phyloP scores from a whole-genome alignment of 2,329 filamentous ascomycete genomes.

The Orbilia javanica region DNA sequence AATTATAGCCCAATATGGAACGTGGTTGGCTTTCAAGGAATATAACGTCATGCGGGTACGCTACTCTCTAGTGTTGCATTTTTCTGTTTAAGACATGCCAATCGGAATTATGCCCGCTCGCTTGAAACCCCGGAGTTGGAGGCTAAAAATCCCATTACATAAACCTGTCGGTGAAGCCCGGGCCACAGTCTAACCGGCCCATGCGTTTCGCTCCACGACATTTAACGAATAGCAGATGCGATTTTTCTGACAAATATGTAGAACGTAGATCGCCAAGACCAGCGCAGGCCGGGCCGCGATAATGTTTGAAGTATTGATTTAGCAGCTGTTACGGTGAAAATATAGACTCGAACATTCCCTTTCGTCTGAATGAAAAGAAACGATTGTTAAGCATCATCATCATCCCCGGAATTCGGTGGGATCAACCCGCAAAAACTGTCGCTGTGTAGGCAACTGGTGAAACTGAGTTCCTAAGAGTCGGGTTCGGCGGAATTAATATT shows the following conservation, averaged over 20 bases:
- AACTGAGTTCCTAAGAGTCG: too few relatives aligned
- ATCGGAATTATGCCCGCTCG: constrained; percentile 12
- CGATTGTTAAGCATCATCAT: too few relatives aligned
- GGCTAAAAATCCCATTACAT: background rate
- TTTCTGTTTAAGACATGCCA: background rate
- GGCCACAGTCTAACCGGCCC: background rate
- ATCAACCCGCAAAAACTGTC: too few relatives aligned
- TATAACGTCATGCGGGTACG: background rate
- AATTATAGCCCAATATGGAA: too few relatives aligned
- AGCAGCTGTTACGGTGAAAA: too few relatives aligned
- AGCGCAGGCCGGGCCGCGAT: background rate
- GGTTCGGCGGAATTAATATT: too few relatives aligned
- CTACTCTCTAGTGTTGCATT: constrained; percentile 2
- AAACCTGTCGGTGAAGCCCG: background rate
- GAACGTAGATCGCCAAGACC: background rate
- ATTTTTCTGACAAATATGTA: constrained; percentile 13
- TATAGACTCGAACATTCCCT: too few relatives aligned
- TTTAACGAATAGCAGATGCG: constrained; percentile 27
- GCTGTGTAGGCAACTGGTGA: too few relatives aligned
- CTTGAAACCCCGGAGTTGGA: too few relatives aligned
- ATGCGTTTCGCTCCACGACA: background rate
- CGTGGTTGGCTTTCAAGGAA: background rate
- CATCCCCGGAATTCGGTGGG: too few relatives aligned
- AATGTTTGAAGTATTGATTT: too few relatives aligned
- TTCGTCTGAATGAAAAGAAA: too few relatives aligned